A percentile compares a stretch with the other conserved stretches of the same genome.
phyloP scores from a whole-genome alignment of 2,329 filamentous ascomycete species.

The Trichoderma aggressivum region DNA sequence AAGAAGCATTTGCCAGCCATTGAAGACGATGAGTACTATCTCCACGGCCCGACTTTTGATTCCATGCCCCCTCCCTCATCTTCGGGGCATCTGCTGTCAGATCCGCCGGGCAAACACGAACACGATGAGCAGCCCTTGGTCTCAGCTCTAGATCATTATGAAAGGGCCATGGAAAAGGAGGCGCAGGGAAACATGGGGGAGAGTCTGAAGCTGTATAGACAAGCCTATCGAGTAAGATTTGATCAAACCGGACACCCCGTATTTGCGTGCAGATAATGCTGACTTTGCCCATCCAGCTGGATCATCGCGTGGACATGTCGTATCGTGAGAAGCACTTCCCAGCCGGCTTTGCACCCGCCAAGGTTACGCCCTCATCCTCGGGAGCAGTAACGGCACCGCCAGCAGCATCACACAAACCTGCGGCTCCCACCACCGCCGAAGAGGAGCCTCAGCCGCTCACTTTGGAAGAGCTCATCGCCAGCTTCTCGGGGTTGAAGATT shows the following conservation, averaged over 20 bases:
- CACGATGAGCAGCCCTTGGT: constrained; percentile 26
- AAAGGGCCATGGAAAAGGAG: constrained; percentile 87
- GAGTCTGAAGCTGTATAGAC: constrained; percentile 82
- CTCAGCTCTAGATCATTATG: constrained; percentile 88
- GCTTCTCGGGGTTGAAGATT: constrained; percentile 70
- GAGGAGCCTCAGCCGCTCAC: constrained; percentile 43
- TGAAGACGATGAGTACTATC: constrained; percentile 19
- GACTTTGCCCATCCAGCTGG: constrained; percentile 56
- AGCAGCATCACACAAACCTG: constrained; percentile 23
- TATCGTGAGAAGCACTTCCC: constrained; percentile 94
- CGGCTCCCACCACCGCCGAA: neutral
- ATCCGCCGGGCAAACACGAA: neutral
- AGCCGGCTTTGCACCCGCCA: constrained; percentile 43
- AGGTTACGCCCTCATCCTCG: constrained; percentile 33
- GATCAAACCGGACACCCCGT: too few species aligned
- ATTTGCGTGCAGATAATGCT: neutral
- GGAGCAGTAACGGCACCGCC: constrained; percentile 25
- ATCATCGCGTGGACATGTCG: constrained; percentile 74
- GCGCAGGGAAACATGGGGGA: constrained; percentile 81
- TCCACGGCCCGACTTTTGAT: constrained; percentile 22
- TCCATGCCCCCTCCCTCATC: constrained; percentile 9
- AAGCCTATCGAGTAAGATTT: constrained; percentile 70
- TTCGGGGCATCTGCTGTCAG: constrained; percentile 22
- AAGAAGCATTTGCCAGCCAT: neutral
- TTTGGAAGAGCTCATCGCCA: constrained; percentile 66